Evolutionary conservation across 768 basidiomycete genomes (phyloP).

Genomic region (Naganishia onofrii): DNA sequence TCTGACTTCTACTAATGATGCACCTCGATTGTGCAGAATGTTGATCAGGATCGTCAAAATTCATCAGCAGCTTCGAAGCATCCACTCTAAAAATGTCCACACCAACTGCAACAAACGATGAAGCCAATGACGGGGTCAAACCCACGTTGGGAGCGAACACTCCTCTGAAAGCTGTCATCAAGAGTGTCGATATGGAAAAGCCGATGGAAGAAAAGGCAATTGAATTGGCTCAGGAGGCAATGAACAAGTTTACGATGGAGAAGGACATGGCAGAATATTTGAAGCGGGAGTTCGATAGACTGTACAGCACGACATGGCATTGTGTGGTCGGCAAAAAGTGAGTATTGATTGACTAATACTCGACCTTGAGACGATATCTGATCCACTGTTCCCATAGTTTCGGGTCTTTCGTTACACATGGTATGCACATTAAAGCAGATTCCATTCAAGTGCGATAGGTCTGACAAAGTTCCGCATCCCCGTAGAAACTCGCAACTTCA

Average conservation of each 20-base stretch:
- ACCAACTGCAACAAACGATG: not conserved
- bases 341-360: conserved; percentile 8
- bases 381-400: conserved; percentile 55
- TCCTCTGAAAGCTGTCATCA: conserved; percentile 74
- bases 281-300: conserved; percentile 95
- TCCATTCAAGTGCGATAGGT: not conserved
- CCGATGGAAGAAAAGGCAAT: conserved; percentile 95
- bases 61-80: not conserved
- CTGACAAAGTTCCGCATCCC: not conserved
- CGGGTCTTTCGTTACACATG: conserved; percentile 96
- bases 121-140: not conserved
- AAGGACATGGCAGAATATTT: conserved; percentile 97
- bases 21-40: not conserved
- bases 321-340: conserved; percentile 94
- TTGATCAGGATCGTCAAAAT: not conserved
- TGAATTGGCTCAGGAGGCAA: conserved; percentile 76
- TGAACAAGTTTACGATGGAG: conserved; percentile 90
- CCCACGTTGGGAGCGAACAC: conserved; percentile 18
- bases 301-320: conserved; percentile 94
- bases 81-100: not conserved
- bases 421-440: conserved; percentile 58
- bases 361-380: not conserved
- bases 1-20: not conserved
- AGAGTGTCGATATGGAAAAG: conserved; percentile 94
- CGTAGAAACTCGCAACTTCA: conserved; percentile 94